phyloP scores from a whole-genome alignment of 2,329 filamentous ascomycete species.

The Claviceps spartinae region DNA sequence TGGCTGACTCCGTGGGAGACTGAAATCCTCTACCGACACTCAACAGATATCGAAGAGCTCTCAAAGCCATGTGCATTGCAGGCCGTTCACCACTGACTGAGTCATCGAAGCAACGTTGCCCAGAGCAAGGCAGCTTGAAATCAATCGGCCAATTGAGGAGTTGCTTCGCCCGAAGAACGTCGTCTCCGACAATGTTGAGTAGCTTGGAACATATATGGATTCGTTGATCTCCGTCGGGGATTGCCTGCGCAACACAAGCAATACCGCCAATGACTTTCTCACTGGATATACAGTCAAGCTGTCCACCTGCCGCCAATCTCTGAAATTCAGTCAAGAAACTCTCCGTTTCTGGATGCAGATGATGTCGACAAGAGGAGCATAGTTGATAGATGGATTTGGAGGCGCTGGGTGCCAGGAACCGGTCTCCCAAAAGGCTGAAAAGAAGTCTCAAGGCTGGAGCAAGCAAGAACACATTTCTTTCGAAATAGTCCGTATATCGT shows the following conservation, averaged over 20 bases:
- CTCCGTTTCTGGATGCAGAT: constrained; percentile 51
- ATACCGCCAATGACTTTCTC: constrained; percentile 64
- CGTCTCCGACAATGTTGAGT: constrained; percentile 46
- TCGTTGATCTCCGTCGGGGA: constrained; percentile 43
- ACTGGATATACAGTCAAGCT: constrained; percentile 53
- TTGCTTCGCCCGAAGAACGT: constrained; percentile 25
- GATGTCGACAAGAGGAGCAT: constrained; percentile 60
- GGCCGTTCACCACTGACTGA: constrained; percentile 32
- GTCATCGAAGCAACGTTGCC: constrained; percentile 14
- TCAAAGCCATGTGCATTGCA: constrained; percentile 33
- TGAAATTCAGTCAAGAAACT: constrained; percentile 61
- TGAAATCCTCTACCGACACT: constrained; percentile 62
- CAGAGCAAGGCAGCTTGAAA: constrained; percentile 12
- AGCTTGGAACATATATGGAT: constrained; percentile 42
- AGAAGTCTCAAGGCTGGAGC: constrained; percentile 61
- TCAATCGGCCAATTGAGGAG: constrained; percentile 8
- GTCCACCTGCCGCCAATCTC: constrained; percentile 39
- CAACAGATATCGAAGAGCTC: constrained; percentile 52
- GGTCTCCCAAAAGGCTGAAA: constrained; percentile 53
- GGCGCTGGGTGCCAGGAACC: constrained; percentile 49
- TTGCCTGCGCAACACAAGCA: constrained; percentile 60
- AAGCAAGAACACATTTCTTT: constrained; percentile 51
- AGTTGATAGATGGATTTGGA: constrained; percentile 62
- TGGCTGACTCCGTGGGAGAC: constrained; percentile 48
- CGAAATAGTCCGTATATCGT: constrained; percentile 64